A percentile compares a stretch with the other conserved stretches of the same genome.
Evolutionary conservation across 2,329 filamentous ascomycete genomes (phyloP).

Genomic region (Arthrobotrys megalospora): DNA sequence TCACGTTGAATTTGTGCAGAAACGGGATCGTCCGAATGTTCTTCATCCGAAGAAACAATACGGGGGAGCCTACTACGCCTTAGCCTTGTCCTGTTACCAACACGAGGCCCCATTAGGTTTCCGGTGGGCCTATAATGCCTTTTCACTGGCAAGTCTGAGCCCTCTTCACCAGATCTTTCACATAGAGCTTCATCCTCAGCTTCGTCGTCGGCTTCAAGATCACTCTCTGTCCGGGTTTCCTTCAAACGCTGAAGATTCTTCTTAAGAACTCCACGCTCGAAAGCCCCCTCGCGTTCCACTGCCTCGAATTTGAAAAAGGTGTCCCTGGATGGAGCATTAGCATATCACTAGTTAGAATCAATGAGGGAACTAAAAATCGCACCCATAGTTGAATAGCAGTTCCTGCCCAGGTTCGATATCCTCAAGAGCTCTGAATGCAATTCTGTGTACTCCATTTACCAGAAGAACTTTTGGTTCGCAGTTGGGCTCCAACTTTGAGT

Average conservation of each 20-base stretch:
- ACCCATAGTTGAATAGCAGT: conserved; percentile 84
- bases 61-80: neutral
- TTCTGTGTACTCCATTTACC: conserved; percentile 82
- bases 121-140: neutral
- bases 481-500: conserved; percentile 74
- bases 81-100: neutral
- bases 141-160: neutral
- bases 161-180: neutral
- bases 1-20: conserved; percentile 16
- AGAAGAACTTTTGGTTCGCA: conserved; percentile 79
- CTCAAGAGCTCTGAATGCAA: conserved; percentile 79
- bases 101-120: neutral
- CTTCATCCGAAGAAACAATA: neutral
- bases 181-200: neutral
- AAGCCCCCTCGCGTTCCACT: conserved; percentile 39
- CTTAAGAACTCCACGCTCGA: conserved; percentile 25
- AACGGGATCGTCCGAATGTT: conserved; percentile 8
- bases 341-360: neutral
- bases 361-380: neutral
- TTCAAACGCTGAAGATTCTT: conserved; percentile 30
- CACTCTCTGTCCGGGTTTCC: conserved; percentile 12
- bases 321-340: conserved; percentile 12
- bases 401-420: conserved; percentile 81
- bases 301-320: conserved; percentile 35
- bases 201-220: conserved; percentile 6